Conservation (phyloP, 1,139 yeast species). For the Arxiozyma telluris region DNA sequence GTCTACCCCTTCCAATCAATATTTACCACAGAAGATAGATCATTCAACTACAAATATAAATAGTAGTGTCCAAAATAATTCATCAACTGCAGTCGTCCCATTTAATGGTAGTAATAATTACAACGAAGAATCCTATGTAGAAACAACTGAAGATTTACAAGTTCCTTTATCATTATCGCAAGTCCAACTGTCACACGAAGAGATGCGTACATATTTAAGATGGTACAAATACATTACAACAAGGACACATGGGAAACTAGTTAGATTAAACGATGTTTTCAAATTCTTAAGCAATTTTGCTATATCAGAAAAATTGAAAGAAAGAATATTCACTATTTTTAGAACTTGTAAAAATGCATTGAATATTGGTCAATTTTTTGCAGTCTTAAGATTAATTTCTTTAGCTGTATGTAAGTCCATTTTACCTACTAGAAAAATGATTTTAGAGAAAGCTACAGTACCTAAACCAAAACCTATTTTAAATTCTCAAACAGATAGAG, state of each 20-base stretch:
- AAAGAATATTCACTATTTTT: conserved; percentile 43
- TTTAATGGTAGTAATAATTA: not conserved
- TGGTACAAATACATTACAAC: conserved; percentile 69
- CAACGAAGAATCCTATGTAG: conserved; percentile 12
- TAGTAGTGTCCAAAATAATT: not conserved
- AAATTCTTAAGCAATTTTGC: conserved; percentile 54
- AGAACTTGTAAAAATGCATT: conserved; percentile 42
- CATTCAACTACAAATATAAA: not conserved
- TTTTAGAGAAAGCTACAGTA: conserved; percentile 45
- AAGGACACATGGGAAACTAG: conserved; percentile 46
- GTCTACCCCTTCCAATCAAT: not conserved
- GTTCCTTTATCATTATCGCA: conserved; percentile 57
- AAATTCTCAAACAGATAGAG: conserved; percentile 36
- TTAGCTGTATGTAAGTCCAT: conserved; percentile 39
- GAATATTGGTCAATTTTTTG: conserved; percentile 70
- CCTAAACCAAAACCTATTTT: conserved; percentile 65
- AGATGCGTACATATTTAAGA: conserved; percentile 61
- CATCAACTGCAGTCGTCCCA: not conserved
- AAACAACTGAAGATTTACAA: conserved; percentile 24
- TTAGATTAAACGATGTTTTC: conserved; percentile 55
- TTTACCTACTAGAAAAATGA: conserved; percentile 43
- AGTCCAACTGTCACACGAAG: conserved; percentile 53
- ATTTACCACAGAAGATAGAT: not conserved
- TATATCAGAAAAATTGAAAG: conserved; percentile 38
- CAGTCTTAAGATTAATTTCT: conserved; percentile 55